Conservation (phyloP, 192 early-diverging fungal species). For the Phlyctochytrium planicorne region DNA sequence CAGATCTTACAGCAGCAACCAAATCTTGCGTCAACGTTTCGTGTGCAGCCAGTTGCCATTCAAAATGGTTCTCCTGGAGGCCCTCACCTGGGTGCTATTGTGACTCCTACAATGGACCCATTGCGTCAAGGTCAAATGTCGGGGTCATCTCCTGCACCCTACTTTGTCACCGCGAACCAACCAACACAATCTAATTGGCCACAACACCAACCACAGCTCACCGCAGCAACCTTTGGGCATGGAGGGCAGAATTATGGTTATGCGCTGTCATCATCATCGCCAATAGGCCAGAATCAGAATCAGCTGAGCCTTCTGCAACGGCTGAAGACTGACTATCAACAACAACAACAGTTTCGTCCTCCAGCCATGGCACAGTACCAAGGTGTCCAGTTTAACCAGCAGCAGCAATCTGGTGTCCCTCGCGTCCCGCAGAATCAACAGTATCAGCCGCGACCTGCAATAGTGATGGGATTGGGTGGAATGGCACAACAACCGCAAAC, state of each 20-base stretch:
- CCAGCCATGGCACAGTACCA: neutral
- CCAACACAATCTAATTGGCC: neutral
- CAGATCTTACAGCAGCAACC: no score
- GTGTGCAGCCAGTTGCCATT: constrained; percentile 3
- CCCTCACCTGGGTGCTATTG: neutral
- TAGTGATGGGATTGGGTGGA: no score
- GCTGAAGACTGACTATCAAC: neutral
- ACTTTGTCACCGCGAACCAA: no score
- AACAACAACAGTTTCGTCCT: neutral
- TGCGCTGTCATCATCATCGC: no score
- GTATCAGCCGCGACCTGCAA: no score
- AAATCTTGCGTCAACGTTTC: neutral
- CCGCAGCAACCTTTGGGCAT: neutral
- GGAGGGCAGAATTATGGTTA: no score
- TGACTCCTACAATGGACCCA: neutral
- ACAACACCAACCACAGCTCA: neutral
- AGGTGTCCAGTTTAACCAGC: no score
- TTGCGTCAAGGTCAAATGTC: no score
- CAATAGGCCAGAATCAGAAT: neutral
- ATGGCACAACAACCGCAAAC: no score
- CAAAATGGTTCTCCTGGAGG: neutral
- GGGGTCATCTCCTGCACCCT: no score
- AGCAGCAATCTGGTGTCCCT: no score
- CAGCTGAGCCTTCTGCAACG: neutral
- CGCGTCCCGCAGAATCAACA: no score